phyloP scores from a whole-genome alignment of 2,329 filamentous ascomycete species.

The Claviceps africana region DNA sequence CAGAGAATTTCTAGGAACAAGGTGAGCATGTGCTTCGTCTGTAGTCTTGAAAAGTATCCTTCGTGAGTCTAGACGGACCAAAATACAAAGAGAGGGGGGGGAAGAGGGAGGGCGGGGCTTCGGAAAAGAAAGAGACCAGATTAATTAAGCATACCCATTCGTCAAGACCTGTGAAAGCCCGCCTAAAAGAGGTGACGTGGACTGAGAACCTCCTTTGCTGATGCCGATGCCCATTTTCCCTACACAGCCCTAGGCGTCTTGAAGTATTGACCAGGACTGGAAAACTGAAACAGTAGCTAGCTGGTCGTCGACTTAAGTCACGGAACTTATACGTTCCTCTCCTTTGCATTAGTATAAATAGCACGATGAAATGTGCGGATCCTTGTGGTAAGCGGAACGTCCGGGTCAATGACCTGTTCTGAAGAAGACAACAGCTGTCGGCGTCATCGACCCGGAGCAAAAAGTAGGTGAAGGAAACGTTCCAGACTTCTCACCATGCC shows the following conservation, averaged over 20 bases:
- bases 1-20: conserved; percentile 20
- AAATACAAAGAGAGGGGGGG: neutral
- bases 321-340: neutral
- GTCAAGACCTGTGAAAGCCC: conserved; percentile 20
- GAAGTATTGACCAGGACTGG: neutral
- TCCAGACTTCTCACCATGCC: neutral
- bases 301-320: neutral
- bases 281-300: neutral
- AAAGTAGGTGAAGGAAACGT: neutral
- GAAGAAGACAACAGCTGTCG: neutral
- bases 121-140: neutral
- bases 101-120: no score
- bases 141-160: conserved; percentile 22
- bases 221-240: neutral
- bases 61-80: neutral
- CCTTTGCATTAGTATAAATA: neutral
- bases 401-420: neutral
- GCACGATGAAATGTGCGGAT: neutral
- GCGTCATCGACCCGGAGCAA: neutral
- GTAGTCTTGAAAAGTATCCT: neutral
- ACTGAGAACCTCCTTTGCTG: no score
- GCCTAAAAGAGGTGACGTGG: no score
- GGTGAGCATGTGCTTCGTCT: neutral
- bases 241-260: neutral
- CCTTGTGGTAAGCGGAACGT: no score